Evolutionary conservation across 1,284 basidiomycete genomes (phyloP).

Genomic region (Sphaerobolus stellatus): DNA sequence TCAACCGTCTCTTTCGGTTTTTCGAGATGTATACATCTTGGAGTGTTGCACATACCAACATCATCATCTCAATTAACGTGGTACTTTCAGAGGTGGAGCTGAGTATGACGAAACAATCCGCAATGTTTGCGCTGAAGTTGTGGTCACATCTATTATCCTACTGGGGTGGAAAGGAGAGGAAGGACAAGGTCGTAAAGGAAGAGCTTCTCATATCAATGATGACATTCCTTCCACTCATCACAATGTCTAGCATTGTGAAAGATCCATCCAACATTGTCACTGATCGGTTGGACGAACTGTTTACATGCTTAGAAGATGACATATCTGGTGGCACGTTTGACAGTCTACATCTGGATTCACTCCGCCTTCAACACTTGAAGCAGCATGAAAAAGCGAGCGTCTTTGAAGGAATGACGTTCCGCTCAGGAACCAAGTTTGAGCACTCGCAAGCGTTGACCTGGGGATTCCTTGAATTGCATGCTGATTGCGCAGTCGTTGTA

Average conservation of each 20-base stretch:
- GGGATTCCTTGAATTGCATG: conserved; percentile 80
- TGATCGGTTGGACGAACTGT: conserved; percentile 52
- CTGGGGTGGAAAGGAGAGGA: conserved; percentile 58
- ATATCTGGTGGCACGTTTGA: conserved; percentile 63
- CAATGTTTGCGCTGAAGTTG: conserved; percentile 54
- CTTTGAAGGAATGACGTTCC: conserved; percentile 52
- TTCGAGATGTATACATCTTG: conserved; percentile 64
- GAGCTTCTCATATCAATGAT: conserved; percentile 67
- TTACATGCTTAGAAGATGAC: conserved; percentile 57
- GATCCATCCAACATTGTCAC: conserved; percentile 13
- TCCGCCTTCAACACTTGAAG: conserved; percentile 52
- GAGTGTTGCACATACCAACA: conserved; percentile 73
- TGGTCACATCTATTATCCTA: conserved; percentile 67
- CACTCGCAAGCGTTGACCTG: conserved; percentile 72
- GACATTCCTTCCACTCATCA: conserved; percentile 71
- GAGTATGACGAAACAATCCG: conserved; percentile 62
- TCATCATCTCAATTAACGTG: conserved; percentile 65
- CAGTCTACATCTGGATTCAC: conserved; percentile 59
- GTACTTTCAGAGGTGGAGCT: conserved; percentile 71
- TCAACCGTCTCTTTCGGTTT: conserved; percentile 67
- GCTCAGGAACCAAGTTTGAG: conserved; percentile 72
- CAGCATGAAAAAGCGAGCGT: conserved; percentile 33
- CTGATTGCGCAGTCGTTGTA: conserved; percentile 75
- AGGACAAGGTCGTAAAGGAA: conserved; percentile 68
- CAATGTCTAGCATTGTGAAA: conserved; percentile 26